Evolutionary conservation across 2,329 filamentous ascomycete genomes (phyloP), one percentile per base, ranked within the genome.

Genomic region (Pezicula carpinea): DNA sequence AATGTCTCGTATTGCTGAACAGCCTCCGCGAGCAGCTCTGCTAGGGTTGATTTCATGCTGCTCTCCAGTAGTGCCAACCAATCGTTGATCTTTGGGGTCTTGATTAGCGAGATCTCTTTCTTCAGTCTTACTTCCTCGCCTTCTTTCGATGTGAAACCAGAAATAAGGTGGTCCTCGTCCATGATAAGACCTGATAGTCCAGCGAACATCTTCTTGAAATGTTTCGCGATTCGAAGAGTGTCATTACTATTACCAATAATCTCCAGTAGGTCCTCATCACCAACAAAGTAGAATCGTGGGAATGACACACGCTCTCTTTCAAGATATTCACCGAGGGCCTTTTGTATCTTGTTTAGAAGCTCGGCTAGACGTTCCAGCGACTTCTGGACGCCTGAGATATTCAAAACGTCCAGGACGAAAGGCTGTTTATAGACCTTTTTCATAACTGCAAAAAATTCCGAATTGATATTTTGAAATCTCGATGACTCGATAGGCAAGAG

Each of bases 201-300:
- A 53, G 95, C 93, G 74, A 99, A 99, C 93, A 99, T 99, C 75
- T 99, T 99, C 67, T 95, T 92, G 74, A 99, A 90, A 72, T 99
- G 95, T 67, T 99, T 99, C 34, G 93, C 89, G 56, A 99, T 95
- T 46, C 93, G 90, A 51, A 93, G 72, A 8, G 92, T 96, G 62
- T 99, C 93, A 62, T 96, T 96, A 71, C 92, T 97, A 67, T 99
- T 99, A 64, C 93, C 93, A 55, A 99, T 99, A 70, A 99, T 99
- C 67, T 99, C 93, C 19, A 99, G 77, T 48, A 99, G 73, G 68
- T 99, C 93, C 64, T 99, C 95, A 61, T 99, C 95, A 66, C 93
- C 93, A 47, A 99, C 95, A 60, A 99, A 99, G 73, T 99, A 99
- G 74, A 99, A 99, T 49, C 93, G 84, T 38, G 93, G 93, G 72